phyloP scores from a whole-genome alignment of 2,329 filamentous ascomycete species.

The Fusarium chuoi region DNA sequence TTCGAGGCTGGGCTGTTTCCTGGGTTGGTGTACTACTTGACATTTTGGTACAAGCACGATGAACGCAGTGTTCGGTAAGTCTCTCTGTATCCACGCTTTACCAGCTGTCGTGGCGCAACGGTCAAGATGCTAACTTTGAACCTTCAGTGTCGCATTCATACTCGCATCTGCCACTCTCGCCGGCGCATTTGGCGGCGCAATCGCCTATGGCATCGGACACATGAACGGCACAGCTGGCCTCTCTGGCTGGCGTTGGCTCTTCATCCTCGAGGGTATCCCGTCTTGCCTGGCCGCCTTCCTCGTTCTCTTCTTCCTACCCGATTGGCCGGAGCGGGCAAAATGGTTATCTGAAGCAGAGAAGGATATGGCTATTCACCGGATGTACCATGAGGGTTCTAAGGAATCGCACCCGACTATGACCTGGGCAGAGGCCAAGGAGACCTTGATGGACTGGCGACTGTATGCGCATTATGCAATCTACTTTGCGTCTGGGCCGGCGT shows the following conservation, averaged over 20 bases:
- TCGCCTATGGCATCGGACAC: constrained; percentile 77
- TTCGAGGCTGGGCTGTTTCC: constrained; percentile 77
- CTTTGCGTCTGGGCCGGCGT: constrained; percentile 62
- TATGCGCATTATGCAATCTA: constrained; percentile 73
- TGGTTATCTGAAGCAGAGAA: constrained; percentile 71
- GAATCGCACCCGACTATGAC: constrained; percentile 71
- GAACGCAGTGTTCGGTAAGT: constrained; percentile 71
- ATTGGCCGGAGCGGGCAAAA: constrained; percentile 71
- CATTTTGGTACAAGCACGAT: constrained; percentile 77
- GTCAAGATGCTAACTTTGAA: constrained; percentile 18
- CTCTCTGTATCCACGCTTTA: background rate
- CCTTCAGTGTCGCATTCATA: constrained; percentile 70
- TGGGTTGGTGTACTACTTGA: constrained; percentile 71
- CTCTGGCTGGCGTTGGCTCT: constrained; percentile 75
- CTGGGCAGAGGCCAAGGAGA: constrained; percentile 75
- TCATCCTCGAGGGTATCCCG: constrained; percentile 71
- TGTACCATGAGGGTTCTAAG: constrained; percentile 60
- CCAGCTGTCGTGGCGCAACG: background rate
- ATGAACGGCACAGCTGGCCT: constrained; percentile 73
- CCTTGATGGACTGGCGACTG: constrained; percentile 72
- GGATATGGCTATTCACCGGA: constrained; percentile 59
- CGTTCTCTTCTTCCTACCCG: constrained; percentile 75
- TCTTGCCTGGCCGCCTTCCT: constrained; percentile 71
- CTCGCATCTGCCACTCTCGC: constrained; percentile 76
- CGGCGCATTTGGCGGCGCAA: constrained; percentile 77